Base-by-base conservation (phyloP, 192 early-diverging fungal genomes). In the Umbelopsis sp. region DNA sequence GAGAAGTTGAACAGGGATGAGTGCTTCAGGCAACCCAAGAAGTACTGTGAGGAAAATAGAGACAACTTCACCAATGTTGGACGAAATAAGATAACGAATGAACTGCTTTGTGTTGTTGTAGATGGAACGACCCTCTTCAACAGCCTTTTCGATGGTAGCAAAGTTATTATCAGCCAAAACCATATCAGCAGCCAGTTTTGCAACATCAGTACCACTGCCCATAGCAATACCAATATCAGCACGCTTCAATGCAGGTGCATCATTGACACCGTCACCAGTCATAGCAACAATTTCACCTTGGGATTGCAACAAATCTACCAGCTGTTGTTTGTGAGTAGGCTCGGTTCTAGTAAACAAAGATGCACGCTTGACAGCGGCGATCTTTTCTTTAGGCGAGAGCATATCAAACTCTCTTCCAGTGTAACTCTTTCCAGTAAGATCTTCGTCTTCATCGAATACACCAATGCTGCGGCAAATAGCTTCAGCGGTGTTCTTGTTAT, bases 51-150 rank as follows among this genome's bases (percentile, higher is more conserved):
- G 84, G 74, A 99, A 98, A 74, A 99, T 98, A 49, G 87, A 89
- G 35, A 99, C 97, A 46, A 98, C 96, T 82, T 99, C 98, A 68
- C 96, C 97, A 86, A 98, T 98, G 86, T 99, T 99, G 58, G 93
- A 95, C 52, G 91, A 94, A 70, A 99, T 98, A 70, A 99, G 82
- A 78, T 99, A 98, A 33, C 96, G 93, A 80, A 98, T 98, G 55
- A 99, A 98, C 84, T 98, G 96, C 87, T 98, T 98, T 35, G 96
- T 98, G 84, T 99, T 99, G 81, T 94, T 94, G 89, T 97, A 99
- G 78, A 99, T 98, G 64, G 88, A 86, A 47, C 98, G 92, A 61
- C 98, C 98, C 82, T 99, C 97, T 72, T 97, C 94, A 11, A 99
- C 97, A 13, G 98, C 98, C 71, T 88, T 89, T 71, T 96, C 95